phyloP scores from a whole-genome alignment of 73 alveolate species.

The Durusdinium trenchii region DNA sequence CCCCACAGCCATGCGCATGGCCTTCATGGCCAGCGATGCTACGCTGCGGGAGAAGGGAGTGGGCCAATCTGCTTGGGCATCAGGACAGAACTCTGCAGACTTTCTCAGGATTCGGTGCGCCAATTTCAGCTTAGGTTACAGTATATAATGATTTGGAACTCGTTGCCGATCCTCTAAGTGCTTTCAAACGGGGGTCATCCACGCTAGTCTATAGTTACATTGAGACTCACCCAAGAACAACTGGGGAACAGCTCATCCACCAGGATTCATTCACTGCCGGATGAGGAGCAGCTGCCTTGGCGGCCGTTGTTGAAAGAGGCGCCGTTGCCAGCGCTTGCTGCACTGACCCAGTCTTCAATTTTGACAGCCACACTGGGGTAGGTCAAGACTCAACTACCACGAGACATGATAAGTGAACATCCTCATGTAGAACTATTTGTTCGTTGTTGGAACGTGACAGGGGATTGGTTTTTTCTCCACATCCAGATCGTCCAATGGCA shows the following conservation, averaged over 20 bases:
- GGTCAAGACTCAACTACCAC: too few relatives aligned
- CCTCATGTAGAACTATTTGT: too few relatives aligned
- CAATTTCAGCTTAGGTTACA: background rate
- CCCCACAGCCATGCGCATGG: background rate
- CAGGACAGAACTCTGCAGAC: constrained; percentile 5
- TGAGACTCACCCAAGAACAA: too few relatives aligned
- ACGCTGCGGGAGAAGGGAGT: constrained; percentile 8
- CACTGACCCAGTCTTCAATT: too few relatives aligned
- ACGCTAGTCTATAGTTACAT: background rate
- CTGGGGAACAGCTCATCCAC: background rate
- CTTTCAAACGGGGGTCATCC: background rate
- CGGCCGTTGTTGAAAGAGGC: constrained; percentile 29
- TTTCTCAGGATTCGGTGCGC: background rate
- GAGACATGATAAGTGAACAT: too few relatives aligned
- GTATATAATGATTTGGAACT: background rate
- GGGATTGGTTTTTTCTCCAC: too few relatives aligned
- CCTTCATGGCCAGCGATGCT: constrained; percentile 3
- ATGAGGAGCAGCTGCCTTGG: constrained; percentile 68
- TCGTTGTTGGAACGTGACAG: too few relatives aligned
- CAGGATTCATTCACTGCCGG: background rate
- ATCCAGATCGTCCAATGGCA: too few relatives aligned
- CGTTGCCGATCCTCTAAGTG: background rate
- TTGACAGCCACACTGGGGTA: too few relatives aligned
- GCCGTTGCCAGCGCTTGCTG: too few relatives aligned
- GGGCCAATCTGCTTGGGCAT: constrained; percentile 14